Evolutionary conservation across 495 filamentous ascomycete species (phyloP), one percentile per base, ranked within the genome.

Genomic region (Hyaloscypha hepaticicola): DNA sequence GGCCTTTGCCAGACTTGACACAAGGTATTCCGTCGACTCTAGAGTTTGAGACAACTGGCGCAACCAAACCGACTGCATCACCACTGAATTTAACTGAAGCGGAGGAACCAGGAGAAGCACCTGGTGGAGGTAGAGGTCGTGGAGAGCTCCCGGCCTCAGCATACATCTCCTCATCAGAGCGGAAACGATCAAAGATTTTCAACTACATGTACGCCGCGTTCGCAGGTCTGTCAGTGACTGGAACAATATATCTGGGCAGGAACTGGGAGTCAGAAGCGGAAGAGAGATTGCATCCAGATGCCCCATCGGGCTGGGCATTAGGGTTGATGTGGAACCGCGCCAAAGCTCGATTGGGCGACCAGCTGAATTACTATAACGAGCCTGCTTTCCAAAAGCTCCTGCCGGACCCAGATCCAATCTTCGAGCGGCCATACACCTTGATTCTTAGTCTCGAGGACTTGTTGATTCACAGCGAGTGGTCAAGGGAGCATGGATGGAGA

Each of bases 371-470:
- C 81, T 98, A 97, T 80, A 96, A 92, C 67, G 95, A 99, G 67
- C 95, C 95, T 21, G 88, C 93, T 14, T 99, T 99, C 79, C 86
- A 90, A 7, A 96, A 96, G 80, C 82, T 99, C 58, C 83, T 99
- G 48, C 95, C 95, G 19, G 92, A 98, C 65, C 85, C 90, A 50
- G 90, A 96, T 70, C 90, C 91, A 12, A 83, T 84, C 48, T 87
- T 90, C 72, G 87, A 87, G 66, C 88, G 90, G 52, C 93, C 94
- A n/a, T 96, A 95, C 76, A 99, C 95, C 1, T 79, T 99, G 53
- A 91, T 96, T 19, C 80, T 99, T 67, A 92, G 90, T 75, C 77
- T 99, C 69, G 96, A 99, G 78, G 95, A 98, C 76, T 78, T 99
- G 68, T 82, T 98, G 28, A 86, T 99, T 34, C 94, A 97, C 76